These are phyloP conservation scores for Gossypium bickii DNA, from an alignment of 345 rosid genomes.

Conservation along the genomic window DNA sequence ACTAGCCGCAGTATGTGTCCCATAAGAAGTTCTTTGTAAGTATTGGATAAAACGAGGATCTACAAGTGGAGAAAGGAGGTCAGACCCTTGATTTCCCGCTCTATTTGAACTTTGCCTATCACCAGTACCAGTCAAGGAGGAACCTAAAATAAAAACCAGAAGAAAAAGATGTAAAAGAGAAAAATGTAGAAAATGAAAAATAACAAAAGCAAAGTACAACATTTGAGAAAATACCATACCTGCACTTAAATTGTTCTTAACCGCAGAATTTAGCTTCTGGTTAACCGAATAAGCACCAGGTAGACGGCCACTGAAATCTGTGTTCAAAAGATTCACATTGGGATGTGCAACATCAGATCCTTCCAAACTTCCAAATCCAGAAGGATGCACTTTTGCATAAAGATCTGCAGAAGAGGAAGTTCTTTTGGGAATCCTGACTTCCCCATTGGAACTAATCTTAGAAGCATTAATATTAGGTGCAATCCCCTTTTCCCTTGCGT, in stretches of 20 bases:
- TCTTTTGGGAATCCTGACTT: conserved; percentile 54
- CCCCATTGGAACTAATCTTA: conserved; percentile 39
- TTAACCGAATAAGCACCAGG: conserved; percentile 44
- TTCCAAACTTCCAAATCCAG: conserved; percentile 47
- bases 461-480: conserved; percentile 40
- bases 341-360: conserved; percentile 38
- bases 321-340: conserved; percentile 37
- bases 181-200: background rate
- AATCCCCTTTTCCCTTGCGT: conserved; percentile 36
- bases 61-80: conserved; percentile 38
- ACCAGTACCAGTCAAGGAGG: conserved; percentile 40
- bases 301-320: conserved; percentile 32
- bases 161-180: background rate
- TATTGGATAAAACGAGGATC: conserved; percentile 55
- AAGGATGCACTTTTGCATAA: conserved; percentile 42
- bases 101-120: conserved; percentile 38
- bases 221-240: conserved; percentile 27
- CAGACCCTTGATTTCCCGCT: conserved; percentile 47
- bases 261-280: conserved; percentile 39
- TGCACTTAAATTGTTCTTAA: conserved; percentile 42
- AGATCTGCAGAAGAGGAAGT: conserved; percentile 66
- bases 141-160: conserved; percentile 31
- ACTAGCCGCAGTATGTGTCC: conserved; percentile 22
- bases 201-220: conserved; percentile 5
- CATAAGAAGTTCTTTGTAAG: conserved; percentile 40